phyloP scores from a whole-genome alignment of 257 asterid species.

The Nicotiana undulata region DNA sequence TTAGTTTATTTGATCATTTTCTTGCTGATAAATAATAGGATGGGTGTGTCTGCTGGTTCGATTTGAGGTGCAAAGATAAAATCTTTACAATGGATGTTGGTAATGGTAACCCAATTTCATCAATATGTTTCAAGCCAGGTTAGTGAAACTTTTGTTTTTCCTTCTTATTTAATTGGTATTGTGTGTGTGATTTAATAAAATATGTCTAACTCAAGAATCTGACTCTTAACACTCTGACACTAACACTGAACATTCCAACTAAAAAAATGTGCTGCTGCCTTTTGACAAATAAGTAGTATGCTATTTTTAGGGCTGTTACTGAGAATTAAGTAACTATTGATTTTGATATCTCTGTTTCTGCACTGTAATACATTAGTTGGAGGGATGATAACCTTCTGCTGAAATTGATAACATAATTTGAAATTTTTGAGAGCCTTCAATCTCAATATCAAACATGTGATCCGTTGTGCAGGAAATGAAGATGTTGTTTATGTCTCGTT shows the following conservation, averaged over 20 bases:
- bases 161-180: neutral
- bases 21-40: slow-evolving; percentile 30
- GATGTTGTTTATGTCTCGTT: slow-evolving; percentile 57
- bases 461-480: slow-evolving; percentile 66
- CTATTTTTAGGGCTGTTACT: neutral
- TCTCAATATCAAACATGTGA: neutral
- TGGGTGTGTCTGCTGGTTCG: slow-evolving; percentile 77
- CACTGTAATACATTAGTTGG: neutral
- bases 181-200: neutral
- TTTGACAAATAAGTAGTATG: neutral
- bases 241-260: neutral
- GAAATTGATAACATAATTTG: neutral
- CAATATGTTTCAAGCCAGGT: slow-evolving; percentile 85
- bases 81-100: slow-evolving; percentile 56
- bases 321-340: neutral
- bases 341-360: neutral
- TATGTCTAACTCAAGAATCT: neutral
- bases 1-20: neutral
- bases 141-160: neutral
- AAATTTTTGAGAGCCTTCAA: neutral
- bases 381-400: neutral
- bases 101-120: slow-evolving; percentile 56
- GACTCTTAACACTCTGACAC: neutral
- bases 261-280: neutral
- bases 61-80: slow-evolving; percentile 77